Conservation (phyloP, 306 rosid genomes). For the Lagenaria siceraria region DNA sequence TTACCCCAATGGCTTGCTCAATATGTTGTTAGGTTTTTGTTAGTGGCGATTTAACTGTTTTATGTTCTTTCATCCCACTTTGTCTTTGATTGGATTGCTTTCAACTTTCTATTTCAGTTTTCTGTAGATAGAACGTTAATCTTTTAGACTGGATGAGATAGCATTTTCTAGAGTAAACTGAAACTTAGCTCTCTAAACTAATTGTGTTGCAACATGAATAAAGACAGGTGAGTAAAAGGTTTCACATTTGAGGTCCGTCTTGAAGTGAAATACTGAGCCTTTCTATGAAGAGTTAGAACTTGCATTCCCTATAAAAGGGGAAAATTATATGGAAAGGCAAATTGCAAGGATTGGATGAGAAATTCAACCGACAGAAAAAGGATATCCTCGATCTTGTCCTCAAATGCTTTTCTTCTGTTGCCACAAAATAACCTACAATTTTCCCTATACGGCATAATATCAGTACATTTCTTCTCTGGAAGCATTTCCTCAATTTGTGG, state of each 20-base stretch:
- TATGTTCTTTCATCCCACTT: background rate
- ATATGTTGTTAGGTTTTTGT: background rate
- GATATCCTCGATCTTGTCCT: background rate
- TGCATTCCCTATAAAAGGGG: background rate
- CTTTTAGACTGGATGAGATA: background rate
- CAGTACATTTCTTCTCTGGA: background rate
- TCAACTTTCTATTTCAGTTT: background rate
- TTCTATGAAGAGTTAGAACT: background rate
- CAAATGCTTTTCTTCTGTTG: background rate
- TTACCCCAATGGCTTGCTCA: background rate
- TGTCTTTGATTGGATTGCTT: background rate
- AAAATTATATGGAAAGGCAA: background rate
- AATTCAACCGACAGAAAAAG: background rate
- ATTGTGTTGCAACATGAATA: background rate
- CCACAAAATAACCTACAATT: background rate
- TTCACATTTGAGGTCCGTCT: background rate
- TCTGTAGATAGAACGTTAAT: background rate
- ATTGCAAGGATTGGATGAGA: background rate
- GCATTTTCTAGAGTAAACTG: background rate
- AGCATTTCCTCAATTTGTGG: background rate
- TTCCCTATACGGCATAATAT: background rate
- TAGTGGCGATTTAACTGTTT: background rate
- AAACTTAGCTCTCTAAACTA: background rate
- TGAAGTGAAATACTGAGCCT: background rate
- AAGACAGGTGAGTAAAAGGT: background rate